Evolutionary conservation across 768 basidiomycete species (phyloP), one percentile per base, ranked within the genome.

Genomic region (Mycena galericulata): DNA sequence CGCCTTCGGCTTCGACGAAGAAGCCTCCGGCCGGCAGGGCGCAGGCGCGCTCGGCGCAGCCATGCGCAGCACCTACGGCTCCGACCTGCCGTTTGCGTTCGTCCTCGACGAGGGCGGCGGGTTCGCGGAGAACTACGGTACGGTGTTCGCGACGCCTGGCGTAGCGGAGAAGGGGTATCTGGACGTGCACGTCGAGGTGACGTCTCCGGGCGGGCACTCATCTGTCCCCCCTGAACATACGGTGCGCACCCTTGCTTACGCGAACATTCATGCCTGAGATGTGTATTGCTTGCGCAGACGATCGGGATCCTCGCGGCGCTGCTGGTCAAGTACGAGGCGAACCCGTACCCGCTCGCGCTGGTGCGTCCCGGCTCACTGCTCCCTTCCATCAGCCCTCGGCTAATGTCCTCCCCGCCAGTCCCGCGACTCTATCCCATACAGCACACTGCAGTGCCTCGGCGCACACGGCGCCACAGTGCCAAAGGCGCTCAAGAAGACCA

Each of bases 41-140:
- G 92, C 90, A 11, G 77, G 76, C 27, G 73, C 75, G 4, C 80
- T 92, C 45, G 81, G 83, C 0, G 73, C 79, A 14, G 80, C 80
- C 49, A 79, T 98, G 32, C 76, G 88, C 51, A 71, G 83, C 3
- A 84, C 82, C 18, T 97, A 93, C 75, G 96, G 95, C 38, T 76
- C 86, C 66, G 78, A 95, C 73, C 86, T 88, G 5, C 70, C 70
- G 2, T 89, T 95, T 75, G 89, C 92, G 0, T 84, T 97, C 75
- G 77, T 98, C 49, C 84, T 98, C 36, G 97, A 98, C 74, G 97
- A 98, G 83, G 96, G 96, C 36, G 88, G 85, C 59, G 87, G 87
- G 27, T 89, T 86, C 53, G 72, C 73, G 1, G 83, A 89, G 41
- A 72, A 80, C 34, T 86, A 82, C 62, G 90, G 90, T 8, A 80